Evolutionary conservation across 2,329 filamentous ascomycete species (phyloP).

Genomic region (Apiospora sp.): DNA sequence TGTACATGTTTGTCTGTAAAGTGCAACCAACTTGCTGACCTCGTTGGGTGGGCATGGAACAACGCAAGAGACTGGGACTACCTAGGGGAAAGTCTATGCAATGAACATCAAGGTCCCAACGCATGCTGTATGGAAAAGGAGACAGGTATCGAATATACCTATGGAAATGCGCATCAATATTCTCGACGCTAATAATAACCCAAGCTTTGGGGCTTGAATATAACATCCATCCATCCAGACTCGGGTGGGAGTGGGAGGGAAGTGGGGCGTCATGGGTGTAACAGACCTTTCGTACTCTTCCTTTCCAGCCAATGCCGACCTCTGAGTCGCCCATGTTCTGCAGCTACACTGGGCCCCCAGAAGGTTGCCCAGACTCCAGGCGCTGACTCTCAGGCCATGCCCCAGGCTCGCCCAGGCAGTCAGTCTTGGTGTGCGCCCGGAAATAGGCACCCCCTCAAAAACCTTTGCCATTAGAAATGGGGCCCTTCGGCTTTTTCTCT

Average conservation of each 20-base stretch:
- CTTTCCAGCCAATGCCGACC: neutral
- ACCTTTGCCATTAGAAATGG: constrained; percentile 17
- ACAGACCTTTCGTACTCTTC: neutral
- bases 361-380: neutral
- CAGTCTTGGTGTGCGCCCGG: constrained; percentile 11
- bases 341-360: neutral
- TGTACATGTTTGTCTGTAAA: constrained; percentile 5
- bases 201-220: neutral
- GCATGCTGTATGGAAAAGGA: neutral
- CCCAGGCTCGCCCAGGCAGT: neutral
- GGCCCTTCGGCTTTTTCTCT: constrained; percentile 21
- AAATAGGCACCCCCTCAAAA: neutral
- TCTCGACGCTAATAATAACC: neutral
- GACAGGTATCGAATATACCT: neutral
- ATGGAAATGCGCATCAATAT: neutral
- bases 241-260: neutral
- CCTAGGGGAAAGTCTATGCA: neutral
- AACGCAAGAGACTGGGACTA: neutral
- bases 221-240: neutral
- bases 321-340: neutral
- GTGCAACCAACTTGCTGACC: neutral
- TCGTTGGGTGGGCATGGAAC: neutral
- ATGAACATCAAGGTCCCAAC: too few relatives aligned
- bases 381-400: constrained; percentile 3
- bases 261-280: constrained; percentile 6